Evolutionary conservation across 1,284 basidiomycete genomes (phyloP).

Genomic region (Ceratobasidium sp.): DNA sequence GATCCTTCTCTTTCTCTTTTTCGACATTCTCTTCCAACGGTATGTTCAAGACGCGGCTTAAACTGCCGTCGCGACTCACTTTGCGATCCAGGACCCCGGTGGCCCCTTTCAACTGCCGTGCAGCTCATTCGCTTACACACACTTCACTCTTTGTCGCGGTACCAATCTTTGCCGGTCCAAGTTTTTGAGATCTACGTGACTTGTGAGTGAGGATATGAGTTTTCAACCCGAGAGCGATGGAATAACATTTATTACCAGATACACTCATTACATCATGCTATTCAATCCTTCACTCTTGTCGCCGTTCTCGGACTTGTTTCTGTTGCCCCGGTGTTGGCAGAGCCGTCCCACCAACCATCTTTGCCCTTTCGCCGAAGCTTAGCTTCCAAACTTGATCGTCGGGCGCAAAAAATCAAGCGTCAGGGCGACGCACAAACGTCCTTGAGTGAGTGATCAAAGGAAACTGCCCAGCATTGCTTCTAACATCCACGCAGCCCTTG

Average conservation of each 20-base stretch:
- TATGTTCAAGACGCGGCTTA: not conserved
- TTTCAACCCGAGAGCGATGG: not conserved
- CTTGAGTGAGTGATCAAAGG: not conserved
- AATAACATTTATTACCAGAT: not conserved
- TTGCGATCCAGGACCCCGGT: constrained; percentile 26
- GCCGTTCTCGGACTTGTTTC: constrained; percentile 28
- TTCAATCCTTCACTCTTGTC: constrained; percentile 17
- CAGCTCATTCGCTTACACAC: constrained; percentile 12
- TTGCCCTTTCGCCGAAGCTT: constrained; percentile 24
- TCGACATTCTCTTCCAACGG: constrained; percentile 27
- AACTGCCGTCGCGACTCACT: not conserved
- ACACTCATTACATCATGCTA: constrained; percentile 26
- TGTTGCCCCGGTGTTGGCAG: constrained; percentile 8
- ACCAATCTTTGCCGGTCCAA: constrained; percentile 24
- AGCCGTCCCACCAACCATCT: not conserved
- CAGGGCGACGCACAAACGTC: constrained; percentile 33
- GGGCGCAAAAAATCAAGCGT: constrained; percentile 9
- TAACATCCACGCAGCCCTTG: constrained; percentile 47
- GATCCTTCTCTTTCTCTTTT: constrained; percentile 19
- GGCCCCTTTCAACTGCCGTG: constrained; percentile 36
- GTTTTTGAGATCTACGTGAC: constrained; percentile 12
- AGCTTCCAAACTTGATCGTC: constrained; percentile 35
- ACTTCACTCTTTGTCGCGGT: not conserved
- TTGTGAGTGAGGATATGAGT: not conserved
- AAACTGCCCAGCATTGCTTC: not conserved